These are phyloP conservation scores for Boletus rubroflammeus DNA, from an alignment of 768 basidiomycete genomes.

Conservation along the genomic window DNA sequence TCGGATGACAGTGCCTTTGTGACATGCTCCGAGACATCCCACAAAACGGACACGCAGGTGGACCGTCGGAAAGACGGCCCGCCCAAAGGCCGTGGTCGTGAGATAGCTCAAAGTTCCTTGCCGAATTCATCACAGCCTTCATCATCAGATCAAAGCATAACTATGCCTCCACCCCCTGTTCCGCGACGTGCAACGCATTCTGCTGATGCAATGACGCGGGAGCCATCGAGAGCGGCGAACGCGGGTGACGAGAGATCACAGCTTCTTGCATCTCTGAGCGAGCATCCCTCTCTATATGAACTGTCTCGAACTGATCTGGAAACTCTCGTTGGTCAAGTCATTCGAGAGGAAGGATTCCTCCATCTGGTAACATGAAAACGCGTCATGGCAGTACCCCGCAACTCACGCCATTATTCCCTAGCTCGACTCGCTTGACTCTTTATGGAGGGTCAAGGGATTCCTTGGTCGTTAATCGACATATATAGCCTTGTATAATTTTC, in stretches of 20 bases:
- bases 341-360: conserved; percentile 74
- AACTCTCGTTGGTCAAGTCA: conserved; percentile 52
- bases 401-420: conserved; percentile 27
- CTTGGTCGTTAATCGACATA: conserved; percentile 22
- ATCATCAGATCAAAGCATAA: conserved; percentile 22
- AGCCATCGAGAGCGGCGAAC: conserved; percentile 6
- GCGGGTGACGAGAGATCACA: conserved; percentile 11
- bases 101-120: conserved; percentile 17
- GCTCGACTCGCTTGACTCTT: conserved; percentile 51
- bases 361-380: conserved; percentile 52
- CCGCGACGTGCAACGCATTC: conserved; percentile 16
- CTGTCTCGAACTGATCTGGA: conserved; percentile 53
- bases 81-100: conserved; percentile 2
- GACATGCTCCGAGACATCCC: conserved; percentile 26
- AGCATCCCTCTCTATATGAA: conserved; percentile 49
- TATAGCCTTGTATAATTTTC: background rate
- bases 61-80: background rate
- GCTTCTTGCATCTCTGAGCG: conserved; percentile 40
- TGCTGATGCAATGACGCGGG: conserved; percentile 1
- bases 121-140: conserved; percentile 34
- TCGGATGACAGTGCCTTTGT: conserved; percentile 29
- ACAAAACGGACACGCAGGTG: conserved; percentile 2
- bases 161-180: conserved; percentile 32
- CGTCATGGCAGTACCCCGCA: background rate
- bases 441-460: conserved; percentile 49